Percentiles rank a stretch among this genome's conserved stretches.
These are phyloP conservation scores for Mycena belliarum DNA, from an alignment of 768 basidiomycete genomes.

Conservation along the genomic window DNA sequence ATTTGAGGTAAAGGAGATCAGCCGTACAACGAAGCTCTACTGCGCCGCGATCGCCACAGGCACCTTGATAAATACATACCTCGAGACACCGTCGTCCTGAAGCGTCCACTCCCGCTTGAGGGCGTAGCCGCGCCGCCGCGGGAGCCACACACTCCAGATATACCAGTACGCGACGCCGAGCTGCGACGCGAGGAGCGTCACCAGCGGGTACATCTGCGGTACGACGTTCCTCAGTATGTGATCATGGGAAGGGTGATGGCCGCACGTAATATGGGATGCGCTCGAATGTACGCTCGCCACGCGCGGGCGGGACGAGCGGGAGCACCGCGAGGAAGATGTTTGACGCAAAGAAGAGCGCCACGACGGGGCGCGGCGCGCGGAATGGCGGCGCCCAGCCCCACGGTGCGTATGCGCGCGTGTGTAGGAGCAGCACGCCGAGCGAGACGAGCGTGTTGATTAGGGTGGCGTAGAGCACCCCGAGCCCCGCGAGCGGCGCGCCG, in stretches of 20 bases:
- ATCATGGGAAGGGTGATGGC: background rate
- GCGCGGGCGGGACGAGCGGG: conserved; percentile 53
- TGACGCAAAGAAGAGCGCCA: conserved; percentile 54
- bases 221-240: background rate
- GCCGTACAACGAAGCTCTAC: no score
- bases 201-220: conserved; percentile 36
- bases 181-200: conserved; percentile 40
- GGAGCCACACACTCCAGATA: conserved; percentile 32
- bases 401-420: conserved; percentile 32
- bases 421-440: conserved; percentile 26
- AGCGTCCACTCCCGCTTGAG: conserved; percentile 31
- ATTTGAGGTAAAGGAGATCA: no score
- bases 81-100: conserved; percentile 34
- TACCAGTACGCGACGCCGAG: conserved; percentile 40
- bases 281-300: conserved; percentile 48
- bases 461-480: conserved; percentile 46
- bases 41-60: no score
- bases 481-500: conserved; percentile 57
- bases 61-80: conserved; percentile 24
- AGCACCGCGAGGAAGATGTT: conserved; percentile 61
- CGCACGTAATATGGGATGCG: conserved; percentile 59
- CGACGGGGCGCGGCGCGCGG: conserved; percentile 21
- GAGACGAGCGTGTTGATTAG: conserved; percentile 26
- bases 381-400: conserved; percentile 38
- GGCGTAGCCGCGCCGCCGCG: conserved; percentile 31